phyloP scores from a whole-genome alignment of 169 alveolate species.

The Plasmodium gaboni region DNA sequence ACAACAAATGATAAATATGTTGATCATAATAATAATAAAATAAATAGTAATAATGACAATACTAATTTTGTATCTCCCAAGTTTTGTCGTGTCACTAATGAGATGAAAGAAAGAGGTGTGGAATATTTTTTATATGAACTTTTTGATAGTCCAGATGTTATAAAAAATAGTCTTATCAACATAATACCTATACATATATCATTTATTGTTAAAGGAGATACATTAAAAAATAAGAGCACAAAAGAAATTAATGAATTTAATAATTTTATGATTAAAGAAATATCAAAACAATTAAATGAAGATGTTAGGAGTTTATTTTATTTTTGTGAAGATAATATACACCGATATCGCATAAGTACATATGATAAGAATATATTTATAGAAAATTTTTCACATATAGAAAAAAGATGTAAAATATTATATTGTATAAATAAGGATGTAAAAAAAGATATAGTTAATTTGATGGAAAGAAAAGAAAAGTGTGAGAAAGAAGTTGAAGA shows the following conservation, averaged over 20 bases:
- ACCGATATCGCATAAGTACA: conserved; percentile 32
- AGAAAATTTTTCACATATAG: conserved; percentile 24
- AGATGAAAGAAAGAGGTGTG: conserved; percentile 79
- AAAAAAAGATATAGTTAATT: conserved; percentile 11
- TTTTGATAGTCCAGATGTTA: conserved; percentile 65
- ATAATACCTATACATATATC: conserved; percentile 68
- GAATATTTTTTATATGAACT: conserved; percentile 79
- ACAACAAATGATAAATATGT: conserved; percentile 68
- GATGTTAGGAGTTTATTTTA: conserved; percentile 65
- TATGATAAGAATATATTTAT: conserved; percentile 31
- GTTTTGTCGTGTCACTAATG: conserved; percentile 78
- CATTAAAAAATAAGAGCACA: conserved; percentile 26
- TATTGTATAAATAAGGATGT: conserved; percentile 22
- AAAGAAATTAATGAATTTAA: conserved; percentile 69
- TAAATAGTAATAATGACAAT: no score
- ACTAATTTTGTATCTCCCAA: conserved; percentile 23
- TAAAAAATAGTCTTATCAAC: conserved; percentile 67
- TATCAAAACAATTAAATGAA: conserved; percentile 77
- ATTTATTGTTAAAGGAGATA: conserved; percentile 69
- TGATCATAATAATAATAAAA: background rate
- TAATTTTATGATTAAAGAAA: conserved; percentile 78
- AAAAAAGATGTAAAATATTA: conserved; percentile 32
- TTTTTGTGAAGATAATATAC: conserved; percentile 44
- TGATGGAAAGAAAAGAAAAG: conserved; percentile 29
- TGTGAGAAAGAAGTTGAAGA: conserved; percentile 57